phyloP scores from a whole-genome alignment of 2,329 filamentous ascomycete genomes.

The Colletotrichum orbiculare region DNA sequence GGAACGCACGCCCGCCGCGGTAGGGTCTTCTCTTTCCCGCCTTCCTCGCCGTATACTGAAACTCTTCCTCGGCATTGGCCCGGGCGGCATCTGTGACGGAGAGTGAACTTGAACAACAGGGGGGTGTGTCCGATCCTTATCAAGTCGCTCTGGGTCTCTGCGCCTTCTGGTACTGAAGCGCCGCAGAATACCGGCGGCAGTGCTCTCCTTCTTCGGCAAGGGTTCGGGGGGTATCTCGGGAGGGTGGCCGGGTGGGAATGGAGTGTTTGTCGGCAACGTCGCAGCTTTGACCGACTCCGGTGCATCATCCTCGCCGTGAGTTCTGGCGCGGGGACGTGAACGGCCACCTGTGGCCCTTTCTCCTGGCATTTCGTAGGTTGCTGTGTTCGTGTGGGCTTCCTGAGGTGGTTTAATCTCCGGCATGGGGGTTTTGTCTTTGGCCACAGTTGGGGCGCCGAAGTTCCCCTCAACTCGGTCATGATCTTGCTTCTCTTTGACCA shows the following conservation, averaged over 20 bases:
- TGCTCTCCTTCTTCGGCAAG: conserved; percentile 83
- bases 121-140: conserved; percentile 75
- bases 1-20: conserved; percentile 59
- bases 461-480: conserved; percentile 69
- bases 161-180: conserved; percentile 90
- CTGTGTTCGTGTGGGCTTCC: conserved; percentile 88
- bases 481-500: conserved; percentile 94
- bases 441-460: conserved; percentile 57
- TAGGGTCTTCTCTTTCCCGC: conserved; percentile 63
- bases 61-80: conserved; percentile 77
- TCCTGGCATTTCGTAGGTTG: conserved; percentile 87
- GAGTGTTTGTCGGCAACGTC: conserved; percentile 61
- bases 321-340: conserved; percentile 85
- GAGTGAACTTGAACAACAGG: conserved; percentile 82
- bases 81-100: conserved; percentile 71
- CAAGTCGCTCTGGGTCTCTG: conserved; percentile 72
- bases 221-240: conserved; percentile 68
- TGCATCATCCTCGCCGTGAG: conserved; percentile 93
- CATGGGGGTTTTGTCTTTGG: conserved; percentile 60
- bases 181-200: conserved; percentile 84
- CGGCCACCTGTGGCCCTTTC: conserved; percentile 88
- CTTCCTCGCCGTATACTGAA: conserved; percentile 80
- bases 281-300: conserved; percentile 77
- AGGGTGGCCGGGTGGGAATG: conserved; percentile 64
- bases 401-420: conserved; percentile 84